Evolutionary conservation across 2,329 filamentous ascomycete species (phyloP).

Genomic region (Arthroderma sp.): DNA sequence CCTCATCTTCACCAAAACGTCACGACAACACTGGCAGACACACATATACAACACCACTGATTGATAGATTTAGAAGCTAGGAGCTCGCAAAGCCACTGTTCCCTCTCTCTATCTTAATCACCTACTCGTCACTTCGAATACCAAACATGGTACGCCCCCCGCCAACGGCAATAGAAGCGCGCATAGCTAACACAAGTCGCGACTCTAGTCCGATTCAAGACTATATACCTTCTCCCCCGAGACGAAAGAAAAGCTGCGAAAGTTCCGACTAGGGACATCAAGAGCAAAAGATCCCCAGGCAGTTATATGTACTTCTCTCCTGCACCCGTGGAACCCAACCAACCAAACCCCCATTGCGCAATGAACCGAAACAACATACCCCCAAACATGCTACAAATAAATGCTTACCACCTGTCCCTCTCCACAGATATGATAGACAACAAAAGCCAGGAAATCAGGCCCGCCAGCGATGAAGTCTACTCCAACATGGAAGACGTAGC

Average conservation of each 20-base stretch:
- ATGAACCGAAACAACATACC: neutral
- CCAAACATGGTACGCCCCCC: too few species aligned
- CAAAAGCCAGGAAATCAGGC: conserved; percentile 75
- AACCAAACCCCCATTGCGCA: neutral
- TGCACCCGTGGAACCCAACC: neutral
- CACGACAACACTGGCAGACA: too few species aligned
- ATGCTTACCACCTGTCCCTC: too few species aligned
- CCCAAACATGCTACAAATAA: too few species aligned
- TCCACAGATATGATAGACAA: conserved; percentile 74
- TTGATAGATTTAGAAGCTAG: too few species aligned
- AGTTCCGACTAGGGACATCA: conserved; percentile 86
- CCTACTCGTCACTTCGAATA: too few species aligned
- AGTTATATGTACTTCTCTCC: conserved; percentile 65
- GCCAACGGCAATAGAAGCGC: too few species aligned
- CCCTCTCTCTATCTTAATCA: too few species aligned
- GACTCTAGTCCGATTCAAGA: conserved; percentile 61
- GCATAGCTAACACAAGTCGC: too few species aligned
- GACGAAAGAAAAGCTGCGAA: conserved; percentile 79
- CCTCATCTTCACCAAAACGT: conserved; percentile 1
- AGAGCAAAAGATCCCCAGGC: conserved; percentile 76
- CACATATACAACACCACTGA: too few species aligned
- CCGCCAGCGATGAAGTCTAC: conserved; percentile 71
- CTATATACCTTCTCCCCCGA: conserved; percentile 87
- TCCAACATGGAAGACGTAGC: conserved; percentile 64
- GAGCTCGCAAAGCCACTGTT: too few species aligned